Evolutionary conservation across 371 early-diverging fungal genomes (phyloP).

Genomic region (Saksenaea oblongispora): DNA sequence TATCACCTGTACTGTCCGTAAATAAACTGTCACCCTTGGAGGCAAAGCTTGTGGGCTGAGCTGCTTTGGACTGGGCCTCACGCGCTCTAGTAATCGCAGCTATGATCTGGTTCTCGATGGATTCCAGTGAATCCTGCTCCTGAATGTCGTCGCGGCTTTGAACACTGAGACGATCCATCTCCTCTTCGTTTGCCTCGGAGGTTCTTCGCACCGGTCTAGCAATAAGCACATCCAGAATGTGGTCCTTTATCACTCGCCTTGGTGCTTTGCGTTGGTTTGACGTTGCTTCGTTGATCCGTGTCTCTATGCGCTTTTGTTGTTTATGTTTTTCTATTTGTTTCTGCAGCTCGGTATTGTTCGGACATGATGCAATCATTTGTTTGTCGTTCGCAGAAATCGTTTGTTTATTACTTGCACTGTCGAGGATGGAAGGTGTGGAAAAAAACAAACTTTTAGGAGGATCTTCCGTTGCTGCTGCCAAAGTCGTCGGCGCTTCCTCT

Average conservation of each 20-base stretch:
- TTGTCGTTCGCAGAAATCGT: neutral
- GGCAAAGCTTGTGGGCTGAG: neutral
- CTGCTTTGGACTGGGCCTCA: neutral
- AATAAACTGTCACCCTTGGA: neutral
- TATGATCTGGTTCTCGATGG: slow-evolving; percentile 13
- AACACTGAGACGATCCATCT: neutral
- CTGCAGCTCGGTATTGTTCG: neutral
- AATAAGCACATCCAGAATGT: neutral
- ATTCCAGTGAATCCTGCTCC: slow-evolving; percentile 6
- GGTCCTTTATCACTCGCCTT: neutral
- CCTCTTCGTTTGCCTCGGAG: neutral
- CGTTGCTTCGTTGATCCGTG: neutral
- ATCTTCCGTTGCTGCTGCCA: neutral
- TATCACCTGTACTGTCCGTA: neutral
- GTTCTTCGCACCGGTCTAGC: neutral
- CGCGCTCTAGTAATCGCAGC: slow-evolving; percentile 10
- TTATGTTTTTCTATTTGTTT: neutral
- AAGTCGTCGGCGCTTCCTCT: neutral
- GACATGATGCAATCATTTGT: neutral
- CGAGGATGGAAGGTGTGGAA: neutral
- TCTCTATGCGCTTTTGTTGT: neutral
- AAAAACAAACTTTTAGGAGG: neutral
- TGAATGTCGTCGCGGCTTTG: neutral
- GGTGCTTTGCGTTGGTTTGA: neutral
- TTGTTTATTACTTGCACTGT: neutral